Base-by-base conservation (phyloP, 768 basidiomycete species). In the Pleurotus giganteus region DNA sequence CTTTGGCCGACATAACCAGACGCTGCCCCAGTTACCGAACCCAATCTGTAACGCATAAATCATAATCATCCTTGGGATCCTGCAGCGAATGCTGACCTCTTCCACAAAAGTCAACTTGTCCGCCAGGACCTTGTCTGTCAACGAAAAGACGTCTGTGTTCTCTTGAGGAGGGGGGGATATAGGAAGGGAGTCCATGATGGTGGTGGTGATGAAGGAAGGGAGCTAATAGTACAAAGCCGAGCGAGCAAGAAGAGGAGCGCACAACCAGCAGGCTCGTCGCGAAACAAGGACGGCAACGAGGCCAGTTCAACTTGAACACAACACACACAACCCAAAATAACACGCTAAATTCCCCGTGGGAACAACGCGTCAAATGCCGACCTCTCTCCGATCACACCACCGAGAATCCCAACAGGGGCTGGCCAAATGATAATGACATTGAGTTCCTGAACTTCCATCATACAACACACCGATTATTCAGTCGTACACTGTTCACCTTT, bases 1-100 rank as follows among this genome's bases (percentile, higher is more conserved):
- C 69, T 83, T 89, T 57, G 86, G 84, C 31, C 72, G 74, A 65
- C 86, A 89, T 60, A 89, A 71, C 91, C 89, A 93, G 58, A 94
- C 91, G 66, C 86, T 88, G 32, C 93, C 93, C 93, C 93, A 96
- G 72, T 94, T 94, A 39, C 93, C 92, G 65, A 82, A 91, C 28
- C 92, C 92, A 73, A 93, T 88, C 89, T 93, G n/a, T 56, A n/a
- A 53, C 2, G 41, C 36, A 55, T 17, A 29, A 58, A 34, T 57
- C 58, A 66, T 29, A 51, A 24, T 55, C 34, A 58, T 54, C 51
- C 54, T 21, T 37, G 27, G 44, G 21, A 46, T 31, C 21, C 44
- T 26, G 60, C 34, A 43, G 32, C n/a, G 45, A 47, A 26, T 53
- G 64, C 74, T 17, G 59, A 84, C 88, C 78, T 90, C 89, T 71